Percentiles rank a stretch among this genome's conserved stretches.
These are phyloP conservation scores for Aureobasidium leucospermi DNA, from an alignment of 2,329 filamentous ascomycete genomes.

Conservation along the genomic window DNA sequence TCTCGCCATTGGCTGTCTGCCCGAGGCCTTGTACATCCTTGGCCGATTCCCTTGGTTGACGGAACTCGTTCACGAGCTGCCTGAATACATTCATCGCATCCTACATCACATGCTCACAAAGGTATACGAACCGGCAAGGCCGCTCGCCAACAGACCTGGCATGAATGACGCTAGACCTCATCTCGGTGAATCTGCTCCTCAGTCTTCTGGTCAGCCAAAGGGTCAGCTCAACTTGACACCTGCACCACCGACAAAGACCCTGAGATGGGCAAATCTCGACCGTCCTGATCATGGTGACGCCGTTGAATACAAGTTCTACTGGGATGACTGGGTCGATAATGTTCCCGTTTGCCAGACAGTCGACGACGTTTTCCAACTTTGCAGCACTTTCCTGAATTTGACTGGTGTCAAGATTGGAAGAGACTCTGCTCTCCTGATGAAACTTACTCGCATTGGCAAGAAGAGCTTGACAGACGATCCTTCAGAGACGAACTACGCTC, in stretches of 20 bases:
- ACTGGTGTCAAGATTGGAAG: constrained; percentile 85
- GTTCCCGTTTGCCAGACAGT: constrained; percentile 84
- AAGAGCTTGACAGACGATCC: constrained; percentile 64
- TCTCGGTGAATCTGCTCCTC: constrained; percentile 57
- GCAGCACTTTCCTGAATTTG: constrained; percentile 73
- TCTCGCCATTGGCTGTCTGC: constrained; percentile 82
- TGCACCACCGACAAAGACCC: constrained; percentile 57
- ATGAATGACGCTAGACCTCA: constrained; percentile 43
- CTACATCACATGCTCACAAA: constrained; percentile 74
- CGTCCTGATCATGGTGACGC: constrained; percentile 64
- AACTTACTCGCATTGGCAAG: constrained; percentile 76
- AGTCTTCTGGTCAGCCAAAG: constrained; percentile 60
- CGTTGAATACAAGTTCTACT: constrained; percentile 85
- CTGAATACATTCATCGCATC: constrained; percentile 76
- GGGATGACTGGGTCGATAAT: constrained; percentile 94
- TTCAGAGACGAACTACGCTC: constrained; percentile 61
- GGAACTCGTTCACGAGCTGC: constrained; percentile 74
- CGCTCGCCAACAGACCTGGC: constrained; percentile 35
- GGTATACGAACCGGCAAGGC: constrained; percentile 53
- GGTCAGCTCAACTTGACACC: constrained; percentile 55
- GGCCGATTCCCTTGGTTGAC: constrained; percentile 89
- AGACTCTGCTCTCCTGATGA: constrained; percentile 69
- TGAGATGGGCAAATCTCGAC: constrained; percentile 81
- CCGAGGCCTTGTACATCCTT: constrained; percentile 85
- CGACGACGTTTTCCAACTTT: constrained; percentile 84